Evolutionary conservation across 139 green algal genomes (phyloP).

Genomic region (Dunaliella primolecta): DNA sequence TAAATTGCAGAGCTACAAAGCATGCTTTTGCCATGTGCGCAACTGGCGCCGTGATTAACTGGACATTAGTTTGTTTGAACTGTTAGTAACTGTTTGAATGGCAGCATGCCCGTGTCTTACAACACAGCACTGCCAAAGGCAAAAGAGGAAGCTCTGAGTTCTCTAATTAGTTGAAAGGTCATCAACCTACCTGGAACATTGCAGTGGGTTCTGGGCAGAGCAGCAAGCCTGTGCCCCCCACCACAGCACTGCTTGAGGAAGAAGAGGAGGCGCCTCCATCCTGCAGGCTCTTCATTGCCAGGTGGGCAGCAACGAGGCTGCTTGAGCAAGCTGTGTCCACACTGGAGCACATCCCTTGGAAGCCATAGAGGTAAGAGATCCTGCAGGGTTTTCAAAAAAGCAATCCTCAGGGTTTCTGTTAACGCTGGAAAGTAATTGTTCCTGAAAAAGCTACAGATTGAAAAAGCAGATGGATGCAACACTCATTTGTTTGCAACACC

Average conservation of each 20-base stretch:
- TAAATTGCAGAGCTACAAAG: too few species aligned
- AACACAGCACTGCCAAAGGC: too few species aligned
- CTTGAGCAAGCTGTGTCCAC: constrained; percentile 81
- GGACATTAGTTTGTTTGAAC: too few species aligned
- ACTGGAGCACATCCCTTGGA: constrained; percentile 59
- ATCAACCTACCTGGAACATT: constrained; percentile 76
- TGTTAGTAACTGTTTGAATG: too few species aligned
- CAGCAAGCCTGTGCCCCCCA: constrained; percentile 67
- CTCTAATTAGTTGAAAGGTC: too few species aligned
- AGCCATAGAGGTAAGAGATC: constrained; percentile 70
- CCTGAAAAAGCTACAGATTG: neutral
- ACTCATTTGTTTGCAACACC: neutral
- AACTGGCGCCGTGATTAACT: too few species aligned
- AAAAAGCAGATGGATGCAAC: too few species aligned
- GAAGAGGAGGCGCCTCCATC: constrained; percentile 11
- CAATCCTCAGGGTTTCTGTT: neutral
- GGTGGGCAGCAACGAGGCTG: constrained; percentile 70
- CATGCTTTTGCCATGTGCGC: too few species aligned
- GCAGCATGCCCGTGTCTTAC: too few species aligned
- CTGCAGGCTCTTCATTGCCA: constrained; percentile 44
- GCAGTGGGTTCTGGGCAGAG: constrained; percentile 67
- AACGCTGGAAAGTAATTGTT: neutral
- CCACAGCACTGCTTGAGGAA: constrained; percentile 28
- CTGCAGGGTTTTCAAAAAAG: constrained; percentile 19
- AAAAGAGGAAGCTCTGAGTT: too few species aligned